A percentile compares a stretch with the other conserved stretches of the same genome.
These are phyloP conservation scores for Halteria grandinella DNA, from an alignment of 73 alveolate species.

Conservation along the genomic window DNA sequence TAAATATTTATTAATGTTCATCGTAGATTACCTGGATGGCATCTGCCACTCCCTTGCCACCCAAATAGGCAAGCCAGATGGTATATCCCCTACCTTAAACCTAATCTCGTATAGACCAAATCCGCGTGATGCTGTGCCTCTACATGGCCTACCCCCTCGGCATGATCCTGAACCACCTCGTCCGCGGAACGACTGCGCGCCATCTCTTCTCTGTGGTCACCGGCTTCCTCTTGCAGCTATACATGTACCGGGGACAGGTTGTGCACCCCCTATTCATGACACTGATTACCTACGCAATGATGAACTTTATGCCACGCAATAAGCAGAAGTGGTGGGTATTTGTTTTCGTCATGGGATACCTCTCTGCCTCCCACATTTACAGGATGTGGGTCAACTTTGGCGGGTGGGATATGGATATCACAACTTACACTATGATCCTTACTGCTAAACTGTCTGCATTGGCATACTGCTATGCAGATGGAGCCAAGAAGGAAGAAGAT, in stretches of 20 bases:
- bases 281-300: slow-evolving; percentile 60
- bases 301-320: slow-evolving; percentile 67
- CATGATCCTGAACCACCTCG: slow-evolving; percentile 20
- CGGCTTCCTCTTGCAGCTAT: slow-evolving; percentile 52
- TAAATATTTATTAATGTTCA: too few species aligned
- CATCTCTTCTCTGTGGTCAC: slow-evolving; percentile 52
- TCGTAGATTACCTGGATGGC: slow-evolving; percentile 30
- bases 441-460: slow-evolving; percentile 79
- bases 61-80: slow-evolving; percentile 58
- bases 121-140: slow-evolving; percentile 39
- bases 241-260: slow-evolving; percentile 57
- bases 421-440: slow-evolving; percentile 85
- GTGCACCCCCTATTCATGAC: slow-evolving; percentile 69
- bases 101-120: slow-evolving; percentile 38
- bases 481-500: slow-evolving; percentile 47
- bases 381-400: slow-evolving; percentile 77
- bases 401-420: slow-evolving; percentile 85
- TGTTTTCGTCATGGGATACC: slow-evolving; percentile 67
- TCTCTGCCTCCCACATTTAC: slow-evolving; percentile 74
- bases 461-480: slow-evolving; percentile 82
- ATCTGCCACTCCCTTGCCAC: neutral
- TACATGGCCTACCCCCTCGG: slow-evolving; percentile 62
- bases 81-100: neutral
- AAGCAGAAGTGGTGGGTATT: slow-evolving; percentile 65
- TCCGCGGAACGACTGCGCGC: slow-evolving; percentile 34